Conservation (phyloP, 495 filamentous ascomycete genomes). For the Penicillium paradoxum region DNA sequence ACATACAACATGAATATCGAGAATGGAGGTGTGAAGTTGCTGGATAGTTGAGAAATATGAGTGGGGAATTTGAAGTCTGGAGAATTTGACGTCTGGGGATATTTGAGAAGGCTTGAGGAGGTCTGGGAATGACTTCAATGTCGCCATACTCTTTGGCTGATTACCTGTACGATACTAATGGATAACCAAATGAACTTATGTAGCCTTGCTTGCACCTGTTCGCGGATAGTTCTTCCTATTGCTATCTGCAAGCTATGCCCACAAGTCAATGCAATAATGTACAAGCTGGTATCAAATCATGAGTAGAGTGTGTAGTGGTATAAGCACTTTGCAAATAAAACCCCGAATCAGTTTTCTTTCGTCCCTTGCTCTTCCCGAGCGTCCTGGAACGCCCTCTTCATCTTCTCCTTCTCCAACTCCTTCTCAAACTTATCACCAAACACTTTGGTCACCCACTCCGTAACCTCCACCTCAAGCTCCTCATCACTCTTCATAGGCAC, state of each 20-base stretch:
- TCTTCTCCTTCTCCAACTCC: constrained; percentile 33
- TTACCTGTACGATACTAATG: background rate
- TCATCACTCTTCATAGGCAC: constrained; percentile 37
- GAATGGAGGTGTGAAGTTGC: background rate
- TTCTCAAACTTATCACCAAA: constrained; percentile 51
- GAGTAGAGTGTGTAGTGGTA: constrained; percentile 8
- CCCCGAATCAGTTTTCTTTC: constrained; percentile 7
- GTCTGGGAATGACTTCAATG: no score
- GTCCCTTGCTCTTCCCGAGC: constrained; percentile 10
- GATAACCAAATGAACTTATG: background rate
- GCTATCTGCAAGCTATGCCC: background rate
- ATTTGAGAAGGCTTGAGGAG: no score
- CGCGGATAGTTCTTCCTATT: background rate
- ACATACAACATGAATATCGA: background rate
- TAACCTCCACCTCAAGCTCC: constrained; percentile 63
- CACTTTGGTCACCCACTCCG: constrained; percentile 63
- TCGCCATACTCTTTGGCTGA: background rate
- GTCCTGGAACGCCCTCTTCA: constrained; percentile 20
- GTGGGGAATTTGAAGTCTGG: no score
- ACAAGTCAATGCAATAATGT: constrained; percentile 9
- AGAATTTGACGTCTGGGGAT: no score
- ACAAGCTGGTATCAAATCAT: constrained; percentile 19
- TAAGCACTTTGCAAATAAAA: background rate
- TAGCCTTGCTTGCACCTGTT: background rate
- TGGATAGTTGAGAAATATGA: background rate